A percentile compares a stretch with the other conserved stretches of the same genome.
These are phyloP conservation scores for Teunomyces kruisii DNA, from an alignment of 805 yeast genomes.

Conservation along the genomic window DNA sequence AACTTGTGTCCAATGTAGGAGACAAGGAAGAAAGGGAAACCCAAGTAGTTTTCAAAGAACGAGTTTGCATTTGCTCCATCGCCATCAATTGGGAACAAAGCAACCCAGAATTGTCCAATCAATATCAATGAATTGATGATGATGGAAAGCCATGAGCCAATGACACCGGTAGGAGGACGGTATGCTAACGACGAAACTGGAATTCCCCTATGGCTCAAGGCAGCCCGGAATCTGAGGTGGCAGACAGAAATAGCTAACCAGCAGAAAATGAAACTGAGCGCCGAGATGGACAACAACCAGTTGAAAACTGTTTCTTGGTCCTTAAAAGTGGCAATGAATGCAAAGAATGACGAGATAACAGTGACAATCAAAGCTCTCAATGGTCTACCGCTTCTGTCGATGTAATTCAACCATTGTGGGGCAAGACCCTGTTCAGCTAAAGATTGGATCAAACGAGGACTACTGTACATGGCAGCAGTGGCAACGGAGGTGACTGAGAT, in stretches of 20 bases:
- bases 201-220: conserved; percentile 20
- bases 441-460: conserved; percentile 24
- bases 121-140: conserved; percentile 23
- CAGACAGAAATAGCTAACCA: conserved; percentile 28
- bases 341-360: conserved; percentile 21
- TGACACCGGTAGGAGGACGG: conserved; percentile 25
- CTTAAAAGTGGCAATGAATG: conserved; percentile 32
- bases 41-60: conserved; percentile 28
- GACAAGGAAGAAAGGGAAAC: conserved; percentile 21
- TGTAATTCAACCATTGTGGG: conserved; percentile 25
- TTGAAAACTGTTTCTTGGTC: conserved; percentile 27
- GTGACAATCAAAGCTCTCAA: conserved; percentile 26
- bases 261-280: conserved; percentile 23
- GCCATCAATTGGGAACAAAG: conserved; percentile 21
- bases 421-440: conserved; percentile 29
- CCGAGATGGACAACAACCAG: conserved; percentile 31
- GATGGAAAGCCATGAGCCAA: conserved; percentile 23
- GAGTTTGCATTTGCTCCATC: conserved; percentile 20
- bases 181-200: conserved; percentile 23
- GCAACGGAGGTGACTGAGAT: conserved; percentile 33
- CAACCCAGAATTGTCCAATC: conserved; percentile 30
- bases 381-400: conserved; percentile 28
- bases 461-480: conserved; percentile 31
- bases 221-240: conserved; percentile 31
- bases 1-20: conserved; percentile 25